Base-by-base conservation (phyloP, 1,284 basidiomycete species). In the Malassezia vespertilionis region DNA sequence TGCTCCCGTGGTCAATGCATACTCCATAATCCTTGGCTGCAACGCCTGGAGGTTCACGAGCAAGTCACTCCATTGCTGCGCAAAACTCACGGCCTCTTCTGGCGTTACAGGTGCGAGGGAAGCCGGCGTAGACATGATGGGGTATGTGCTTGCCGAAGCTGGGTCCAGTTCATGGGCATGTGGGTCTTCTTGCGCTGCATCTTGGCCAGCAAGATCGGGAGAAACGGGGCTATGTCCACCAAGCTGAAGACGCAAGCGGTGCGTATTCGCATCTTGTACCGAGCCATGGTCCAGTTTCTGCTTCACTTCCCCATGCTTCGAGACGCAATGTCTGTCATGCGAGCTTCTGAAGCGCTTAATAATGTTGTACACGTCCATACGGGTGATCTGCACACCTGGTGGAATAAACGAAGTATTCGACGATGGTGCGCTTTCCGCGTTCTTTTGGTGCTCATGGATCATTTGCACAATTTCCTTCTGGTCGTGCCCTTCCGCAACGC, bases 351-450 rank as follows among this genome's bases (percentile, higher is more conserved):
- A 30, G 32, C 48, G 48, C 30, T 51, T 51, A 11, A 51, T 45
- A 23, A 51, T 51, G 23, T 51, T 51, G 48, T 51, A 51, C 20
- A 51, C 48, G 21, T 51, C 48, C 48, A 51, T 51, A 9, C 48
- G 37, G 2, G 42, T 51, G 38, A 51, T 51, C 35, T 44, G 42
- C 8, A 51, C 48, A 15, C 48, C 48, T 8, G 48, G 48, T 2
- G 48, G 48, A 23, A 51, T 51, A 17, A 51, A 51, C 9, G 42
- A 22, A 12, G 42, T 36, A n/a, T 31, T 40, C 20, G 18, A 40
- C 9, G 48, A 21, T 20, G 48, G 42, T 24, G 45, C 45, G 34
- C 35, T 45, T 21, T 42, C 27, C 1, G 42, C 42, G 24, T 43
- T 45, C 17, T 45, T 44, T 30, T 51, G 48, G 31, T 51, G 48